Base-by-base conservation (phyloP, 768 basidiomycete genomes). In the Boletus reticulatus region DNA sequence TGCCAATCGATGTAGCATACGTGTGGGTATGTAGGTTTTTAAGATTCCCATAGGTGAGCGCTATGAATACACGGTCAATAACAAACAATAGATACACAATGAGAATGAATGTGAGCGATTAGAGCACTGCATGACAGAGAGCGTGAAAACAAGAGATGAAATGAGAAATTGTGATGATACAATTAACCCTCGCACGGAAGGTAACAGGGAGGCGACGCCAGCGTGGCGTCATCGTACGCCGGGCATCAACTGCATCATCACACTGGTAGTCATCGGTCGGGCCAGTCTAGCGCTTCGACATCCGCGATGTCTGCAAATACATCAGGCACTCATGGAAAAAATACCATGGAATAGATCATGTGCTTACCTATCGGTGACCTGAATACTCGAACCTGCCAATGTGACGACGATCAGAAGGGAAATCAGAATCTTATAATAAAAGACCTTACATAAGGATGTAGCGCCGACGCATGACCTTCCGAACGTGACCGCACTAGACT, bases 311-410 rank as follows among this genome's bases (percentile, higher is more conserved):
- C 70, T 71, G 37, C 38, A 42, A 56, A 57, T 39, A 54, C 48
- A 9, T 52, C 37, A 58, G 50, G 36, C 36, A 53, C 38, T 13
- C 34, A 36, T 6, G 16, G 10, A 12, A 24, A 29, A 29, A n/a
- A 6, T 14, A 17, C 8, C 1, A 19, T 17, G 14, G 14, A 19
- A 19, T 39, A 17, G 3, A 34, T 6, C 32, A 17, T 17, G 8
- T 51, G 48, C 70, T 46, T 48, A 71, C 70, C 70, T 52, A 71
- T 71, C 29, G 70, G 70, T 31, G 70, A 71, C 41, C 59, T 64
- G 43, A 71, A 71, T 24, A 61, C 55, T 19, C 70, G 66, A 56
- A 71, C 52, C 70, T 72, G 47, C 39, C 12, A 24, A 50, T 43
- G 17, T 16, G 37, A 52, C 27, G 31, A 50, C 36, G 48, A 55